Conservation (phyloP, 805 yeast genomes). For the Cyberlindnera mrakii region DNA sequence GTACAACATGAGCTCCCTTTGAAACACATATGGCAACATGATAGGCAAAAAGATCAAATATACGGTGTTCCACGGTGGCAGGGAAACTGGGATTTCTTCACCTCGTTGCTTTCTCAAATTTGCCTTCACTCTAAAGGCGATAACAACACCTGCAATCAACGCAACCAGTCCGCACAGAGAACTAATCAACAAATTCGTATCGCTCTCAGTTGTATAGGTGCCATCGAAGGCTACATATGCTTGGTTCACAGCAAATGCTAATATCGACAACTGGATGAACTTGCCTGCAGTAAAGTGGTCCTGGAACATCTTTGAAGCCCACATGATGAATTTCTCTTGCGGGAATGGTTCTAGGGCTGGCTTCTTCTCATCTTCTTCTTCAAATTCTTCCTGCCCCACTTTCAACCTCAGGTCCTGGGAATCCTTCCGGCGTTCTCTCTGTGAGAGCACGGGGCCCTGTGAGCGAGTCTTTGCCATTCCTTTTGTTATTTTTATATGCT, state of each 20-base stretch:
- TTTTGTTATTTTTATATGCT: background rate
- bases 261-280: conserved; percentile 21
- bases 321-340: conserved; percentile 18
- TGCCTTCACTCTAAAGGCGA: conserved; percentile 11
- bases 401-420: conserved; percentile 6
- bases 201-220: conserved; percentile 8
- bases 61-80: conserved; percentile 29
- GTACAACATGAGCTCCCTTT: conserved; percentile 17
- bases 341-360: conserved; percentile 9
- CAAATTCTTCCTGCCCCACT: conserved; percentile 3
- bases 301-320: conserved; percentile 12
- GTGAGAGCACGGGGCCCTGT: conserved; percentile 16
- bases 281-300: conserved; percentile 18
- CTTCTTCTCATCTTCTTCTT: conserved; percentile 2
- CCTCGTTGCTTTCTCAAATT: background rate
- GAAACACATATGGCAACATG: conserved; percentile 24
- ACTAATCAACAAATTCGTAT: conserved; percentile 18
- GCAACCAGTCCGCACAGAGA: conserved; percentile 20
- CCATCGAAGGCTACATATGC: conserved; percentile 14
- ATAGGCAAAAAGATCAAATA: conserved; percentile 30
- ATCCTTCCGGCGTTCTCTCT: conserved; percentile 16
- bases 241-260: conserved; percentile 21
- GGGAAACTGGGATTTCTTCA: conserved; percentile 1
- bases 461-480: conserved; percentile 11
- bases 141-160: conserved; percentile 18